Evolutionary conservation across 768 basidiomycete species (phyloP).

Genomic region (Lentinula aciculospora): DNA sequence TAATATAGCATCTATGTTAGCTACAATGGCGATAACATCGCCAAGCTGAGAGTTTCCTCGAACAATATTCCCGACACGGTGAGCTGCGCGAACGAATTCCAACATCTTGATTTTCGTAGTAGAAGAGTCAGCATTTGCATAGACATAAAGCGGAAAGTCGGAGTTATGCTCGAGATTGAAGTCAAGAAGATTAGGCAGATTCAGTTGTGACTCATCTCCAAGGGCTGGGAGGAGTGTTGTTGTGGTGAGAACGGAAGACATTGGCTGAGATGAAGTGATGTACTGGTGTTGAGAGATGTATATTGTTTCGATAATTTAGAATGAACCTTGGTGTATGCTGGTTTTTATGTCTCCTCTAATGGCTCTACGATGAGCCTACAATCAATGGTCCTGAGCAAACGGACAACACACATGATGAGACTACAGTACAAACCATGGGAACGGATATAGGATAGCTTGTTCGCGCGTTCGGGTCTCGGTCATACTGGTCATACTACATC

Average conservation of each 20-base stretch:
- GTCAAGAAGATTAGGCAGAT: slow-evolving; percentile 24
- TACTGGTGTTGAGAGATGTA: background rate
- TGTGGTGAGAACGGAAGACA: background rate
- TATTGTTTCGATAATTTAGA: background rate
- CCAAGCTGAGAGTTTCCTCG: slow-evolving; percentile 14
- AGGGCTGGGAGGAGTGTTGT: background rate
- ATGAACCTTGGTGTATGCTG: background rate
- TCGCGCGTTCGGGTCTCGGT: background rate
- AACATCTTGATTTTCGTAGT: slow-evolving; percentile 14
- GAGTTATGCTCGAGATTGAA: slow-evolving; percentile 31
- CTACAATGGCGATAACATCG: slow-evolving; percentile 25
- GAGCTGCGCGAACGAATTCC: slow-evolving; percentile 22
- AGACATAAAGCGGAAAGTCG: slow-evolving; percentile 23
- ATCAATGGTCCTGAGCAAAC: background rate
- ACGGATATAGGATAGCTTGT: background rate
- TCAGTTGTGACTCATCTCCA: slow-evolving; percentile 10
- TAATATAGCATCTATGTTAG: slow-evolving; percentile 21
- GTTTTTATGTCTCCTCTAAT: background rate
- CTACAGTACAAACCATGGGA: background rate
- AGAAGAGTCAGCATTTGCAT: slow-evolving; percentile 15
- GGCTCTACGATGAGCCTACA: background rate
- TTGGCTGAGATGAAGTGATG: background rate
- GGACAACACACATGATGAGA: background rate
- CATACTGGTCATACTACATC: too few relatives aligned
- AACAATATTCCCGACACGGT: slow-evolving; percentile 21